These are phyloP conservation scores for Brasilioporus rufonigricans DNA, from an alignment of 768 basidiomycete species.

Conservation along the genomic window DNA sequence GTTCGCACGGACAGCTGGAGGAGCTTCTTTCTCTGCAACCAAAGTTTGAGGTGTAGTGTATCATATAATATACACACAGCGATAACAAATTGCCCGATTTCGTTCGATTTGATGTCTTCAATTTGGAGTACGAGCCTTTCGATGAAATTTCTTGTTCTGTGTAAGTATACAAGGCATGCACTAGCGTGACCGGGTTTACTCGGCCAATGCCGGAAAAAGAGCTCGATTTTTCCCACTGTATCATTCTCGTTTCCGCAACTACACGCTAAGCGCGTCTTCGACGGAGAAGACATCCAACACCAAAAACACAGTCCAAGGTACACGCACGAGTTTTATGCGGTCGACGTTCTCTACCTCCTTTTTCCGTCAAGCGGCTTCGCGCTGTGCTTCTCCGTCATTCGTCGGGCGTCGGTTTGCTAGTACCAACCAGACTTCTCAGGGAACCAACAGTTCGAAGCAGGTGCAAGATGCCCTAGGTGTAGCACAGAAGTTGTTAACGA, in stretches of 20 bases:
- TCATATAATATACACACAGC: no score
- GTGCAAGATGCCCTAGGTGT: constrained; percentile 62
- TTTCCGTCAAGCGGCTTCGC: constrained; percentile 23
- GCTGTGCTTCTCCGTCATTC: constrained; percentile 15
- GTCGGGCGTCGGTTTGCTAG: constrained; percentile 41
- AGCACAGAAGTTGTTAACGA: constrained; percentile 56
- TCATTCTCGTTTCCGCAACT: neutral
- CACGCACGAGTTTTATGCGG: constrained; percentile 17
- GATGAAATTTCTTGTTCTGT: no score
- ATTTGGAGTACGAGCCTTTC: no score
- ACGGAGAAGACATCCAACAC: neutral
- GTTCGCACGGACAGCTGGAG: no score
- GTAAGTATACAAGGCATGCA: no score
- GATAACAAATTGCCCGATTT: no score
- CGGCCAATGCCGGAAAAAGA: constrained; percentile 6
- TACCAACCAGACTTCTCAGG: constrained; percentile 34
- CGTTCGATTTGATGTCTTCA: no score
- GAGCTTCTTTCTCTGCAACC: no score
- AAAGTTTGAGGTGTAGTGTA: no score
- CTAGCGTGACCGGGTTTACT: neutral
- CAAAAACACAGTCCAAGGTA: constrained; percentile 6
- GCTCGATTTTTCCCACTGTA: constrained; percentile 1
- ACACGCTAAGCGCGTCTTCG: constrained; percentile 6
- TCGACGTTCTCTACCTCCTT: constrained; percentile 24
- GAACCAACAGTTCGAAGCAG: constrained; percentile 54